phyloP scores from a whole-genome alignment of 345 rosid species.

The Physaria fendleri region DNA sequence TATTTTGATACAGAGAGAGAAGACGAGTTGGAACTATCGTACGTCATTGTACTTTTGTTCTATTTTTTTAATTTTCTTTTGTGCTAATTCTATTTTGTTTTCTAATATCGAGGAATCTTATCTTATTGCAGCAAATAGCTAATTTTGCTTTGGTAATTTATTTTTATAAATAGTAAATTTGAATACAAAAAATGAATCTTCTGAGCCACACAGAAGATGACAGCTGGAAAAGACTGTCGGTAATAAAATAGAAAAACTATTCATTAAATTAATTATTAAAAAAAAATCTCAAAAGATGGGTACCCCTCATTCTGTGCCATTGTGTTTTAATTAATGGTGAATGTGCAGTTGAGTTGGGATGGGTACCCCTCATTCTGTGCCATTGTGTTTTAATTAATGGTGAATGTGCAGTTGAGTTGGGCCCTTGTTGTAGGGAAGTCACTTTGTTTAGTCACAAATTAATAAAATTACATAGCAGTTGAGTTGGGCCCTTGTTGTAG shows the following conservation, averaged over 20 bases:
- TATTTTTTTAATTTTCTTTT: neutral
- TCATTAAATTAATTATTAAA: neutral
- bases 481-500: slow-evolving; percentile 23
- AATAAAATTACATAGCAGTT: neutral
- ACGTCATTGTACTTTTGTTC: slow-evolving; percentile 20
- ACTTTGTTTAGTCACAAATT: slow-evolving; percentile 13
- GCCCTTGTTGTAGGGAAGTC: slow-evolving; percentile 17
- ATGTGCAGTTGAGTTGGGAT: slow-evolving; percentile 31
- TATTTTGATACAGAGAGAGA: slow-evolving; percentile 5
- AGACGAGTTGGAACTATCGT: slow-evolving; percentile 14
- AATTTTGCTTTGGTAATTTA: slow-evolving; percentile 1
- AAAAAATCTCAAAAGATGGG: slow-evolving; percentile 17
- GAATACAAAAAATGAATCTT: slow-evolving; percentile 12
- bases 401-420: slow-evolving; percentile 32
- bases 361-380: slow-evolving; percentile 29
- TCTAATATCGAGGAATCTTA: neutral
- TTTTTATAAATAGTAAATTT: slow-evolving; percentile 1
- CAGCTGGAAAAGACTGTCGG: slow-evolving; percentile 29
- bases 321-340: slow-evolving; percentile 25
- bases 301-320: slow-evolving; percentile 32
- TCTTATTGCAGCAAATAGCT: neutral
- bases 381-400: slow-evolving; percentile 27
- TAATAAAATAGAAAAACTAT: slow-evolving; percentile 2
- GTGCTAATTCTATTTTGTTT: neutral
- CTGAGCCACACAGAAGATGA: slow-evolving; percentile 6